These are phyloP conservation scores for Athelia psychrophila DNA, from an alignment of 1,284 basidiomycete genomes.

Conservation along the genomic window DNA sequence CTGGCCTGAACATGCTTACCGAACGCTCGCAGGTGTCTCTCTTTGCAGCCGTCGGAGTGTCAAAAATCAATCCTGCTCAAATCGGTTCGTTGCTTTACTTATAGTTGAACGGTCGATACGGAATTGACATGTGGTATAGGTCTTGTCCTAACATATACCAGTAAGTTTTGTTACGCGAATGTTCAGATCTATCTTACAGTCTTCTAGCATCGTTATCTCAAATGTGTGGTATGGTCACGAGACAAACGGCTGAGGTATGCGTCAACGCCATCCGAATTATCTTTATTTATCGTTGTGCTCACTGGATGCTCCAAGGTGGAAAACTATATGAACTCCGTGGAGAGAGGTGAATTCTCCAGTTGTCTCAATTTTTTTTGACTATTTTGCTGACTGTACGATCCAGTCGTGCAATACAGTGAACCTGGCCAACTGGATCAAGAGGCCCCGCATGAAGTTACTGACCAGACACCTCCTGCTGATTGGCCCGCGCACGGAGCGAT, in stretches of 20 bases:
- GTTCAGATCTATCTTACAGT: not conserved
- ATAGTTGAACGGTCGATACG: slow-evolving; percentile 51
- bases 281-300: too few species aligned
- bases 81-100: slow-evolving; percentile 60
- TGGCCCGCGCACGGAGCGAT: slow-evolving; percentile 55
- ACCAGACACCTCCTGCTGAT: slow-evolving; percentile 45
- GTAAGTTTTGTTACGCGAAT: slow-evolving; percentile 1
- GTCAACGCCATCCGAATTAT: slow-evolving; percentile 29
- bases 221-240: slow-evolving; percentile 52
- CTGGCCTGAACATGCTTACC: too few species aligned
- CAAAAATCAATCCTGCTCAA: slow-evolving; percentile 61
- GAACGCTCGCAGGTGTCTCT: slow-evolving; percentile 46
- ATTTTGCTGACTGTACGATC: slow-evolving; percentile 4
- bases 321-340: slow-evolving; percentile 77
- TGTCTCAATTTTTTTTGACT: slow-evolving; percentile 10
- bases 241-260: slow-evolving; percentile 65
- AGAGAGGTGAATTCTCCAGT: slow-evolving; percentile 61
- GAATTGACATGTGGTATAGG: not conserved
- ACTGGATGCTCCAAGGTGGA: too few species aligned
- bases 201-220: slow-evolving; percentile 51
- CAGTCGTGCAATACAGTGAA: slow-evolving; percentile 62
- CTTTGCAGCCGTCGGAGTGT: slow-evolving; percentile 47
- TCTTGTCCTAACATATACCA: slow-evolving; percentile 1
- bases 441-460: slow-evolving; percentile 53
- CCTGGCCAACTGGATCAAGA: slow-evolving; percentile 58